These are phyloP conservation scores for Apophysomyces ossiformis DNA, from an alignment of 371 early-diverging fungal species.

Conservation along the genomic window DNA sequence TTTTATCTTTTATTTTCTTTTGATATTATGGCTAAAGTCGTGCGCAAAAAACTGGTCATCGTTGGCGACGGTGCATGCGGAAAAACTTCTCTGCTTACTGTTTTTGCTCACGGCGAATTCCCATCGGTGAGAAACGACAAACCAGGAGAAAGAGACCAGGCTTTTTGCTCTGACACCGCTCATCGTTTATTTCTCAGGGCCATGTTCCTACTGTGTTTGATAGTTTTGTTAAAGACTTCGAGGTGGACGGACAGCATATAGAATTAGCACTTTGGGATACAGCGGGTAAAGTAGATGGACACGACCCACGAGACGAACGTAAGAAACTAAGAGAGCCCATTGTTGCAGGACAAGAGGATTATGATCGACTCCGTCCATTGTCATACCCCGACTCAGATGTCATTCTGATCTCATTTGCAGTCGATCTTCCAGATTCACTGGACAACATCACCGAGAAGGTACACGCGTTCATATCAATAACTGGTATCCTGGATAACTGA, in stretches of 20 bases:
- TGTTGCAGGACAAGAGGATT: constrained; percentile 59
- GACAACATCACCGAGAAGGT: constrained; percentile 58
- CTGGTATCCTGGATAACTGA: not conserved
- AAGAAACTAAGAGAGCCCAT: not conserved
- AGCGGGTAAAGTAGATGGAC: constrained; percentile 59
- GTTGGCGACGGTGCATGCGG: constrained; percentile 82
- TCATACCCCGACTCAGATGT: constrained; percentile 58
- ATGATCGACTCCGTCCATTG: constrained; percentile 57
- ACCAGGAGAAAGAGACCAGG: not conserved
- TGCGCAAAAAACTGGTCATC: constrained; percentile 61
- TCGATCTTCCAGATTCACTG: constrained; percentile 62
- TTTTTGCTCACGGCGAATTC: constrained; percentile 43
- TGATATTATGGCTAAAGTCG: constrained; percentile 12
- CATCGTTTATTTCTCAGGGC: constrained; percentile 19
- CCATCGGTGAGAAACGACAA: constrained; percentile 35
- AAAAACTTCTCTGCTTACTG: constrained; percentile 50
- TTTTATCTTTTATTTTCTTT: no score
- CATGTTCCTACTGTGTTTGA: constrained; percentile 76
- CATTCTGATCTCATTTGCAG: constrained; percentile 57
- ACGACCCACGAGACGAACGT: not conserved
- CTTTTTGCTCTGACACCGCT: no score
- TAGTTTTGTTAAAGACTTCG: constrained; percentile 76
- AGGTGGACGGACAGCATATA: constrained; percentile 74
- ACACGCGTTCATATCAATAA: constrained; percentile 3
- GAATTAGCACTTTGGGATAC: constrained; percentile 88